Conservation (phyloP, 139 green algal species). For the Chlamydomonas sp. region DNA sequence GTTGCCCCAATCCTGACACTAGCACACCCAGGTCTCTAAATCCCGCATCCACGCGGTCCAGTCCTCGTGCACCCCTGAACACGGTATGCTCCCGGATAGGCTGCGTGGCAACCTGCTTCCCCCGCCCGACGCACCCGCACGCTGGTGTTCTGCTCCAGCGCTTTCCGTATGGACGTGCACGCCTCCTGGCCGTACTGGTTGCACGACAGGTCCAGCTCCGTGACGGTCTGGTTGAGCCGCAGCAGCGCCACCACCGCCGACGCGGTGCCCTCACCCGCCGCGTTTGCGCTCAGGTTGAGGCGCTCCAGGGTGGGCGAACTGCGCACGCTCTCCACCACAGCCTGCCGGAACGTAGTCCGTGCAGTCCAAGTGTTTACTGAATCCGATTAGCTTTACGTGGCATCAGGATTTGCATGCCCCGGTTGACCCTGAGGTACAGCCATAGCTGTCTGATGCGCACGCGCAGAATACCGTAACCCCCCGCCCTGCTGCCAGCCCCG, state of each 20-base stretch:
- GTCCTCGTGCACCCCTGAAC: background rate
- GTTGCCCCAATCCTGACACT: too few species aligned
- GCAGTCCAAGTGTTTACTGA: too few species aligned
- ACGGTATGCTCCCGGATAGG: too few species aligned
- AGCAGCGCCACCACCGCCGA: slow-evolving; percentile 59
- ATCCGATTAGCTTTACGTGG: background rate
- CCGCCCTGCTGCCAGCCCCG: too few species aligned
- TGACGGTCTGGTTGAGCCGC: slow-evolving; percentile 56
- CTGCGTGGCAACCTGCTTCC: too few species aligned
- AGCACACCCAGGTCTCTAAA: too few species aligned
- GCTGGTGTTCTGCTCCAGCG: slow-evolving; percentile 48
- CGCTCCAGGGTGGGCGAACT: slow-evolving; percentile 57
- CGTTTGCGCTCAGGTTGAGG: slow-evolving; percentile 75
- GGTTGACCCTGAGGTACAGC: too few species aligned
- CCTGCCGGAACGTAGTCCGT: background rate
- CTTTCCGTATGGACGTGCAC: slow-evolving; percentile 16
- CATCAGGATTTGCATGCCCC: too few species aligned
- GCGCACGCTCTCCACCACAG: slow-evolving; percentile 42
- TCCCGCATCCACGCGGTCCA: too few species aligned
- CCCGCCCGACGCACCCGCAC: slow-evolving; percentile 27
- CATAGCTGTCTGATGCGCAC: background rate
- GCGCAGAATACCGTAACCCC: too few species aligned
- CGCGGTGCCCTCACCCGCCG: slow-evolving; percentile 45
- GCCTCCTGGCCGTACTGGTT: slow-evolving; percentile 59
- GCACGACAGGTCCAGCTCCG: slow-evolving; percentile 68